Conservation (phyloP, 208 protist genomes). For the Polymyxa betae region DNA sequence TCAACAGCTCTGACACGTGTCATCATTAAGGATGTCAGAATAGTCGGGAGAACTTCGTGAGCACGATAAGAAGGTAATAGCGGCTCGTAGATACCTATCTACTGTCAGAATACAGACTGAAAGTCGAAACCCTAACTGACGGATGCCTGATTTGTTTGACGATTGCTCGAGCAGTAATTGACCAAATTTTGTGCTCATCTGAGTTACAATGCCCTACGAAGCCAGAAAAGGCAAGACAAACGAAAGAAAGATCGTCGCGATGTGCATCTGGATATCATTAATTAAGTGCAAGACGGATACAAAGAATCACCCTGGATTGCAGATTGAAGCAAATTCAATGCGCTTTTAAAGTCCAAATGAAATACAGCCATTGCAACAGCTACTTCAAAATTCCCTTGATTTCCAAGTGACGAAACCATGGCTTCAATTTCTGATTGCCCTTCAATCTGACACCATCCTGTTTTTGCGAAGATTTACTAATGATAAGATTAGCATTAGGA, state of each 20-base stretch:
- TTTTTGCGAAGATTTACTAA: neutral
- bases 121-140: constrained; percentile 17
- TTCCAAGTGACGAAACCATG: neutral
- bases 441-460: neutral
- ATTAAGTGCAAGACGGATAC: neutral
- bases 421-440: neutral
- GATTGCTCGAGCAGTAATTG: neutral
- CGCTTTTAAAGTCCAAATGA: constrained; percentile 7
- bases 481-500: neutral
- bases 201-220: neutral
- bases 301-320: neutral
- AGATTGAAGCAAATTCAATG: neutral
- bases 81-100: constrained; percentile 18
- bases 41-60: neutral
- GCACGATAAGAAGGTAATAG: neutral
- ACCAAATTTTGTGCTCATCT: neutral
- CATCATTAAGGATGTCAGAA: neutral
- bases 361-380: constrained; percentile 12
- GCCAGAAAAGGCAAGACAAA: constrained; percentile 35
- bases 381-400: neutral
- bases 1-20: neutral
- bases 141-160: neutral
- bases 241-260: neutral
- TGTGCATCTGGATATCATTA: neutral
- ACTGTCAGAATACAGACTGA: neutral